Evolutionary conservation across 306 rosid species (phyloP), one percentile per base, ranked within the genome.

Genomic region (Morella rubra): DNA sequence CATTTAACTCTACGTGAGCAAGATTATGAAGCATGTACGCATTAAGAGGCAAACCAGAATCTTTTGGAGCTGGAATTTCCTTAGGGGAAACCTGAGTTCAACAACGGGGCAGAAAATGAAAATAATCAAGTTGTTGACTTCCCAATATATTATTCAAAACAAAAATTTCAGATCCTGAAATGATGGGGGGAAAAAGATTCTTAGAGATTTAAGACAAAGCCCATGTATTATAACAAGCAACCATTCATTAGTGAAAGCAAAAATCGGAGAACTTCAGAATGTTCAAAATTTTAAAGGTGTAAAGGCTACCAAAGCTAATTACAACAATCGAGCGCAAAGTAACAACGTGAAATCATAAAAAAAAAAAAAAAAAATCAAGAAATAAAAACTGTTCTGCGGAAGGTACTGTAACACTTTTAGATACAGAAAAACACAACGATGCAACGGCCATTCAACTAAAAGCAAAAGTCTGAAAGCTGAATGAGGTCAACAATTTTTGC

Each of bases 1-100:
- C 98, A 82, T 94, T 94, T 47, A 94, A 93, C 88, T 94, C 98
- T 69, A 94, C 97, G 47, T 94, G 97, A 52, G 98, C 98, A 50
- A 92, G 90, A 84, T 90, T 94, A 82, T 94, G 98, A 68, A 94
- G 94, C 96, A 91, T 84, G 55, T 94, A 91, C 69, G 97, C 97
- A 87, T 94, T 90, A 55, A 94, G 91, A 60, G 98, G 98, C 89
- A 91, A 85, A 66, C 92, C 93, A 7, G 98, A 90, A 79, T 83
- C 79, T 75, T 90, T 94, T 37, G 98, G 97, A 47, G 90, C 78
- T 5, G 98, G 98, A 81, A 92, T 89, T 74, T 94, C 96, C 91
- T 85, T 94, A 0, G 93, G 86, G 19, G 93, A 84, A 73, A 94
- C 98, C 98, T 94, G 81, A 76, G 84, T 64, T 82, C 44, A 14